Conservation (phyloP, 2,329 filamentous ascomycete genomes). For the Paecilomyces sp. region DNA sequence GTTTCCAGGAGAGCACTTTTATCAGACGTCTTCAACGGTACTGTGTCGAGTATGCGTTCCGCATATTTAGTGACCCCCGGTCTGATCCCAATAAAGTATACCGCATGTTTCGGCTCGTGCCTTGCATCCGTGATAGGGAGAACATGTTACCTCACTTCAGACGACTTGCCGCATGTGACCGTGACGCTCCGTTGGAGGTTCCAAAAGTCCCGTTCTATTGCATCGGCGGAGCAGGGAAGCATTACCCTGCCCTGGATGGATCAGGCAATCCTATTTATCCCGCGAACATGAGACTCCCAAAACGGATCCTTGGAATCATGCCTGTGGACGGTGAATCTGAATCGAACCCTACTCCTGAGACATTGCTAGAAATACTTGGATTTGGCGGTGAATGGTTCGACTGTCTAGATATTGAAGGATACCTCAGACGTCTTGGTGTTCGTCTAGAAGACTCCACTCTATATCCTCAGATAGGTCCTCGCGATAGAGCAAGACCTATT, state of each 20-base stretch:
- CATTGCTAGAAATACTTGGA: constrained; percentile 43
- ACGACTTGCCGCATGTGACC: background rate
- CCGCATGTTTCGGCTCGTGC: constrained; percentile 19
- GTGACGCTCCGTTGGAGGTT: constrained; percentile 12
- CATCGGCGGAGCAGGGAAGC: constrained; percentile 62
- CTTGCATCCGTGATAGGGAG: constrained; percentile 14
- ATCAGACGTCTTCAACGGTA: constrained; percentile 64
- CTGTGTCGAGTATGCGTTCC: constrained; percentile 56
- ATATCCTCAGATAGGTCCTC: background rate
- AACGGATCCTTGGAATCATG: constrained; percentile 16
- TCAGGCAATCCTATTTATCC: constrained; percentile 29
- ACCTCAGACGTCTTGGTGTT: constrained; percentile 44
- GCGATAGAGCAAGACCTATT: background rate
- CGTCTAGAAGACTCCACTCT: background rate
- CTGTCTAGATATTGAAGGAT: constrained; percentile 67
- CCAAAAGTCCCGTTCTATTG: constrained; percentile 16
- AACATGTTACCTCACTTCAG: constrained; percentile 1
- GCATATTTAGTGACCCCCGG: constrained; percentile 41
- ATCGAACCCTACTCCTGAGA: constrained; percentile 14
- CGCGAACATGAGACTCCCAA: constrained; percentile 19
- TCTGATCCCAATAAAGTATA: constrained; percentile 9
- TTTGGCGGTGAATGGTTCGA: constrained; percentile 73
- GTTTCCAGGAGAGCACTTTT: constrained; percentile 63
- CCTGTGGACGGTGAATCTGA: constrained; percentile 3
- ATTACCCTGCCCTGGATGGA: constrained; percentile 44